Conservation (phyloP, 129 eudicot species). For the Flaveria trinervia region DNA sequence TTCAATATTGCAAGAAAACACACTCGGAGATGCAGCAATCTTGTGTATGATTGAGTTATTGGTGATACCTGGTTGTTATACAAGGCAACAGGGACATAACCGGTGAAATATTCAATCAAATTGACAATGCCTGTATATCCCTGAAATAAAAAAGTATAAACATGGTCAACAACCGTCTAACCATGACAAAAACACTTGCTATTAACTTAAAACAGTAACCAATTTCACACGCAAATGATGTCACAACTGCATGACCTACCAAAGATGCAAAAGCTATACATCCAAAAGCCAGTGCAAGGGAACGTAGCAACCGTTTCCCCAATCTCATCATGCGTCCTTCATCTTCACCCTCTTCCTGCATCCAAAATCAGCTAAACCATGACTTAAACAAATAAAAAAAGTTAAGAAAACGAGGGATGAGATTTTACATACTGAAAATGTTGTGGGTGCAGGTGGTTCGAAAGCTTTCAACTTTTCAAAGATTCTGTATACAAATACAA, state of each 20-base stretch:
- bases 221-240: background rate
- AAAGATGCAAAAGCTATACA: conserved; percentile 69
- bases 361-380: conserved; percentile 21
- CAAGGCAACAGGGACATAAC: conserved; percentile 67
- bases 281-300: conserved; percentile 84
- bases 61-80: conserved; percentile 79
- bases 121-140: conserved; percentile 78
- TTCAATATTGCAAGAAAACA: background rate
- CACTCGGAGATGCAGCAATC: background rate
- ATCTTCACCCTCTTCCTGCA: conserved; percentile 95
- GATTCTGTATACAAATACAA: conserved; percentile 74
- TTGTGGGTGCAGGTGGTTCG: conserved; percentile 66
- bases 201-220: background rate
- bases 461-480: conserved; percentile 78
- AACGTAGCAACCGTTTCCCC: conserved; percentile 90
- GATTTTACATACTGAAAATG: conserved; percentile 60
- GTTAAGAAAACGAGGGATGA: background rate
- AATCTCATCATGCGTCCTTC: conserved; percentile 75
- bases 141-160: conserved; percentile 37
- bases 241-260: conserved; percentile 31
- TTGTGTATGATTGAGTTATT: background rate
- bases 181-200: background rate
- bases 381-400: background rate
- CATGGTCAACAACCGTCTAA: background rate
- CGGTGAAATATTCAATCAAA: conserved; percentile 50